Conservation (phyloP, 305 asterid genomes). For the Fraxinus nigra region DNA sequence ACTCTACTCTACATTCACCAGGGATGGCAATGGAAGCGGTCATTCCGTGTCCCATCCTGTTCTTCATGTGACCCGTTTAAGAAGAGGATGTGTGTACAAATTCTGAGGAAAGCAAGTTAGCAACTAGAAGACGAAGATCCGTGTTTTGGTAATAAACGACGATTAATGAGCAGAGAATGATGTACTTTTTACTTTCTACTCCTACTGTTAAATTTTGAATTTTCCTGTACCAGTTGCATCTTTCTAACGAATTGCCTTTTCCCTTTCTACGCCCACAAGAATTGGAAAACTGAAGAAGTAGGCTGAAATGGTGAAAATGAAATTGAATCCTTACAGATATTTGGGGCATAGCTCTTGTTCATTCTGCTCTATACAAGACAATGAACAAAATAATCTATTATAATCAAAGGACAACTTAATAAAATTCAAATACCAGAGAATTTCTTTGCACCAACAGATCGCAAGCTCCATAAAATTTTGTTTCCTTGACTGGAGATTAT, state of each 20-base stretch:
- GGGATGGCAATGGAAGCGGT: not conserved
- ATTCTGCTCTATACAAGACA: not conserved
- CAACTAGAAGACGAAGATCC: not conserved
- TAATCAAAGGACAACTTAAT: not conserved
- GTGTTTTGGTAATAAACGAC: not conserved
- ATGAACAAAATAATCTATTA: not conserved
- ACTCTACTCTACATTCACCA: no score
- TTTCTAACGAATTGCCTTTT: not conserved
- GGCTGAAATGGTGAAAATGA: not conserved
- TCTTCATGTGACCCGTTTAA: no score
- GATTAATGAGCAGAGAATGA: not conserved
- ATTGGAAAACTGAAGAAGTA: not conserved
- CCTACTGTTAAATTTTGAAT: not conserved
- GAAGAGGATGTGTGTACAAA: constrained; percentile 4
- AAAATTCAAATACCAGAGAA: not conserved
- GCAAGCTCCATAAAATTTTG: not conserved
- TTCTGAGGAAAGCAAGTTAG: not conserved
- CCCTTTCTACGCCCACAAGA: not conserved
- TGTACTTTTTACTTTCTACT: not conserved
- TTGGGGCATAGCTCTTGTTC: not conserved
- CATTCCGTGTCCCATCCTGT: not conserved
- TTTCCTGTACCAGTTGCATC: not conserved
- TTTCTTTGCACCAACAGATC: not conserved
- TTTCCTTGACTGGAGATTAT: not conserved
- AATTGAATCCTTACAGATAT: not conserved